phyloP scores from a whole-genome alignment of 768 basidiomycete genomes.

The Amanita rubescens region DNA sequence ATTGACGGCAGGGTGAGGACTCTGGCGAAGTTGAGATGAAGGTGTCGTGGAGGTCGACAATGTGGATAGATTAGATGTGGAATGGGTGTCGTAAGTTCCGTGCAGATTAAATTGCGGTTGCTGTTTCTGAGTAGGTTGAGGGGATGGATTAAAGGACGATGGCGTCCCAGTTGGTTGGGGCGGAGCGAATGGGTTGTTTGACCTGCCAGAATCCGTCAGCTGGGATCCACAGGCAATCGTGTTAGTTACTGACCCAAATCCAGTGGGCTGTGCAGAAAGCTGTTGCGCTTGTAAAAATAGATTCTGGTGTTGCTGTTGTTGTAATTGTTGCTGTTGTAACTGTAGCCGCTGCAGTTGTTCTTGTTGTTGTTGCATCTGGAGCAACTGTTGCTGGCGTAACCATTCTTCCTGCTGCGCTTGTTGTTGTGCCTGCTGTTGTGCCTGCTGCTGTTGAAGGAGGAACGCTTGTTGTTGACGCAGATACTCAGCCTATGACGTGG shows the following conservation, averaged over 20 bases:
- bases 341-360: constrained; percentile 32
- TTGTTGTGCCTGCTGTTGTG: constrained; percentile 52
- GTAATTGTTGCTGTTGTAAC: constrained; percentile 44
- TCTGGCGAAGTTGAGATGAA: constrained; percentile 24
- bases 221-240: constrained; percentile 9
- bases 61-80: constrained; percentile 36
- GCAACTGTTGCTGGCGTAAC: constrained; percentile 34
- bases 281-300: constrained; percentile 40
- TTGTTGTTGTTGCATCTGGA: constrained; percentile 47
- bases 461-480: constrained; percentile 67
- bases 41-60: constrained; percentile 26
- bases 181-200: constrained; percentile 94
- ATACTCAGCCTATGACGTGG: constrained; percentile 50
- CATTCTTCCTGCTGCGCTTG: constrained; percentile 52
- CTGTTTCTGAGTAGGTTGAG: constrained; percentile 14
- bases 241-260: constrained; percentile 56
- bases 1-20: constrained; percentile 21
- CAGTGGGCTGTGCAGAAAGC: constrained; percentile 56
- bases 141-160: constrained; percentile 17
- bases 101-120: constrained; percentile 59
- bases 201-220: constrained; percentile 36
- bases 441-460: constrained; percentile 43
- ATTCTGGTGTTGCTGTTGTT: constrained; percentile 38
- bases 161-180: constrained; percentile 27
- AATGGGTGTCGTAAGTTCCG: constrained; percentile 58